Conservation (phyloP, 805 yeast genomes). For the Saccharomyces eubayanus region DNA sequence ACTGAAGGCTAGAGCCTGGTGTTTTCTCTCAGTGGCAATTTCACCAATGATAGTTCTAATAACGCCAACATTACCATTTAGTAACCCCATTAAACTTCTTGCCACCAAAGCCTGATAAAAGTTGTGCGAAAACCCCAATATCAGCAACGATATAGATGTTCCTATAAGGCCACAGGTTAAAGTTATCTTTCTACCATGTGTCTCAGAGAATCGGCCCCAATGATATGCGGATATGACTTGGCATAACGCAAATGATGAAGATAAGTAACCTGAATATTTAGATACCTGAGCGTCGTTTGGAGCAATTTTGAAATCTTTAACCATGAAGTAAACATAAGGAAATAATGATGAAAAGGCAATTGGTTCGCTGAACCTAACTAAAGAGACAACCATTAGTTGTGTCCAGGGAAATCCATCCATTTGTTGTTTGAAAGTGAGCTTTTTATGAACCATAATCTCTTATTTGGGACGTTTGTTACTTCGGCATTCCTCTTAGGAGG, state of each 20-base stretch:
- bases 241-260: slow-evolving; percentile 53
- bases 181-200: slow-evolving; percentile 48
- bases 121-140: slow-evolving; percentile 47
- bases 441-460: slow-evolving; percentile 5
- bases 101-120: slow-evolving; percentile 47
- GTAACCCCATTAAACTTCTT: slow-evolving; percentile 45
- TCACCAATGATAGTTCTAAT: slow-evolving; percentile 56
- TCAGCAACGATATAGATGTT: slow-evolving; percentile 38
- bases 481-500: neutral
- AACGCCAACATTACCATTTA: slow-evolving; percentile 62
- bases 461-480: neutral
- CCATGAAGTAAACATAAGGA: slow-evolving; percentile 59
- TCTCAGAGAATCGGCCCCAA: slow-evolving; percentile 53
- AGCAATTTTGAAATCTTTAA: slow-evolving; percentile 46
- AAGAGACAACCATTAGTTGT: slow-evolving; percentile 36
- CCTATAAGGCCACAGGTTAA: slow-evolving; percentile 46
- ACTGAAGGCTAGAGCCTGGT: slow-evolving; percentile 56
- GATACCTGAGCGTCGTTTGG: slow-evolving; percentile 46
- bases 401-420: slow-evolving; percentile 49
- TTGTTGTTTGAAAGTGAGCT: slow-evolving; percentile 39
- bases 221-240: slow-evolving; percentile 50
- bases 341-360: slow-evolving; percentile 55
- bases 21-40: slow-evolving; percentile 45
- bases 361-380: slow-evolving; percentile 53
- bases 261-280: slow-evolving; percentile 52